phyloP scores from a whole-genome alignment of 495 filamentous ascomycete genomes.

The Apiosordaria backusii region DNA sequence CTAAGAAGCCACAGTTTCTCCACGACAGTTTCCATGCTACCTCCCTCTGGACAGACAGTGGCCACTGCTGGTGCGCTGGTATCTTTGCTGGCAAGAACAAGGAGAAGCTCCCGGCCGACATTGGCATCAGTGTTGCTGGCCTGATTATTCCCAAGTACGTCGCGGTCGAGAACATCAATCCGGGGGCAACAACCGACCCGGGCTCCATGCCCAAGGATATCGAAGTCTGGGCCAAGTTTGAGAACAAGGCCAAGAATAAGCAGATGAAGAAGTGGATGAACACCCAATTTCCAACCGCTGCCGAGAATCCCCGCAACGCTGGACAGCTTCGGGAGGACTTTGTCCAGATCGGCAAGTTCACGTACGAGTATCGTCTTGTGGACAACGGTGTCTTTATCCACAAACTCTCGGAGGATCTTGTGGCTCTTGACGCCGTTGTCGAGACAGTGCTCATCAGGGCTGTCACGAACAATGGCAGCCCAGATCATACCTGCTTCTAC shows the following conservation, averaged over 20 bases:
- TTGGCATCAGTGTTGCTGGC: constrained; percentile 47
- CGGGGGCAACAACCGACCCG: constrained; percentile 50
- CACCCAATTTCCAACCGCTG: constrained; percentile 16
- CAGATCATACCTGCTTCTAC: constrained; percentile 61
- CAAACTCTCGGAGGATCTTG: constrained; percentile 42
- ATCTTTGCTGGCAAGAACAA: constrained; percentile 26
- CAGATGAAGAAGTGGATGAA: neutral
- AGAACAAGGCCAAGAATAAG: constrained; percentile 20
- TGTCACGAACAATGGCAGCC: constrained; percentile 50
- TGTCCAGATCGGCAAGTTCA: constrained; percentile 51
- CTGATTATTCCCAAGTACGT: constrained; percentile 53
- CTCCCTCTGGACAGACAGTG: constrained; percentile 55
- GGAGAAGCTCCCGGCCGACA: constrained; percentile 30
- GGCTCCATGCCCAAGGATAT: constrained; percentile 55
- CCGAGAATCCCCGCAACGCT: constrained; percentile 27
- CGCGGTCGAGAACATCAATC: constrained; percentile 61
- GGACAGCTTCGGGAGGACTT: constrained; percentile 35
- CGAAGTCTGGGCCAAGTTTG: constrained; percentile 55
- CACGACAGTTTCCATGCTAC: constrained; percentile 43
- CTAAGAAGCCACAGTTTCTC: constrained; percentile 26
- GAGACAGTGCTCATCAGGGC: constrained; percentile 49
- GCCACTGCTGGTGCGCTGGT: constrained; percentile 63
- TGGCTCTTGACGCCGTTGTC: constrained; percentile 33
- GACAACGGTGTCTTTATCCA: constrained; percentile 50
- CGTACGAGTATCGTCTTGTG: constrained; percentile 44